Base-by-base conservation (phyloP, 805 yeast genomes). In the Ogataea nakhonphanomensis region DNA sequence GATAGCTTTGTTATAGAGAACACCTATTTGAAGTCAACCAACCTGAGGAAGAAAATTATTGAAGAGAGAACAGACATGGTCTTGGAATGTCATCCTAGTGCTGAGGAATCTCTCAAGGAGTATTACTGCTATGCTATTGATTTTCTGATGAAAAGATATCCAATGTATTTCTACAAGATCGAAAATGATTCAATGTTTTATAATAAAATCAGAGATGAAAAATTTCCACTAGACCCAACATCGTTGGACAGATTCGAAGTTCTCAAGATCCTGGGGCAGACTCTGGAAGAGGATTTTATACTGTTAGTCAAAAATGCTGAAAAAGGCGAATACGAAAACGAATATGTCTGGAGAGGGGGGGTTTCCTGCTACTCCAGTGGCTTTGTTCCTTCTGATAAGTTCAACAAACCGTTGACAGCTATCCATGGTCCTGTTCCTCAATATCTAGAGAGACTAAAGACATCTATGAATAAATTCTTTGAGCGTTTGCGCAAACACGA, bases 341-440 rank as follows among this genome's bases (percentile, higher is more conserved):
- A 81, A 50, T 84, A 81, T 54, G 65, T 71, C 21, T 57, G 80
- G 30, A 66, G 81, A 37, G 79, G 78, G 0, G 76, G 79, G 7
- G 63, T 73, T 3, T 71, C 79, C 17, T 78, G 79, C 7, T 81
- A 81, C 50, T 87, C 91, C 1, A 77, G 82, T 1, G 91, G 91
- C 2, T 84, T 84, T 59, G 78, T 78, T 53, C 90, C 91, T 4
- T 59, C 69, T 4, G 61, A 55, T 8, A 71, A 75, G 46, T 68
- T 75, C 46, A 65, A 78, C 51, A 60, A 67, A 49, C 78, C 82
- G 2, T 60, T 84, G 28, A 74, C 84, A 0, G 64, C 57, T 33
- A 74, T 84, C 44, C 95, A 84, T 54, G 71, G 63, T 2, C 90
- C 90, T 0, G 90, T 84, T 2, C 95, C 93, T 0, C 75, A 74